Evolutionary conservation across 768 basidiomycete genomes (phyloP).

Genomic region (Austroboletus festivus): DNA sequence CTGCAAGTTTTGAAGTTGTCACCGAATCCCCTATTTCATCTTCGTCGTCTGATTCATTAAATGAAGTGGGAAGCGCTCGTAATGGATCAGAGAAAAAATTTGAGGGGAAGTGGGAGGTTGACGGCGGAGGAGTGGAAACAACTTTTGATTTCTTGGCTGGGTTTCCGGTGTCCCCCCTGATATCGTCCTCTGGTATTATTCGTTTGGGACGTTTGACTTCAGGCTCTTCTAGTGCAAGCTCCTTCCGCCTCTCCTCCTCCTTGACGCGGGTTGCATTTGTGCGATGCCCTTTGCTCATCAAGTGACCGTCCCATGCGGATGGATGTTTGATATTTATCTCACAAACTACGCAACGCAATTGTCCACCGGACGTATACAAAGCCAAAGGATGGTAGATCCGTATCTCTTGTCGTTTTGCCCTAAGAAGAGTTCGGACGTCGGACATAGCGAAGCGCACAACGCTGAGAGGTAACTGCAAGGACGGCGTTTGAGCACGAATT

Average conservation of each 20-base stretch:
- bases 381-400: slow-evolving; percentile 73
- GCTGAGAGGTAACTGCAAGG: no score
- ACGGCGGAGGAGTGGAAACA: slow-evolving; percentile 10
- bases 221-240: slow-evolving; percentile 33
- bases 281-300: slow-evolving; percentile 78
- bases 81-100: slow-evolving; percentile 84
- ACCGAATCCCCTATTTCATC: slow-evolving; percentile 26
- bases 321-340: slow-evolving; percentile 64
- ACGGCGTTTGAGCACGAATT: no score
- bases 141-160: slow-evolving; percentile 32
- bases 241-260: slow-evolving; percentile 46
- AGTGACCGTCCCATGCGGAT: slow-evolving; percentile 83
- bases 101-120: slow-evolving; percentile 44
- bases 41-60: slow-evolving; percentile 43
- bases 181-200: slow-evolving; percentile 24
- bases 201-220: slow-evolving; percentile 38
- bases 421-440: slow-evolving; percentile 78
- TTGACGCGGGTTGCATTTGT: slow-evolving; percentile 57
- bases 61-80: slow-evolving; percentile 39
- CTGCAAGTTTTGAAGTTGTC: background rate
- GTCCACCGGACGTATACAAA: slow-evolving; percentile 60
- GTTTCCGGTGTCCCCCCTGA: slow-evolving; percentile 22
- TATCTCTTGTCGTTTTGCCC: slow-evolving; percentile 76
- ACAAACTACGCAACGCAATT: slow-evolving; percentile 69
- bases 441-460: no score